phyloP scores from a whole-genome alignment of 352 stramenopile genomes.

The Pythium pyrilobum region DNA sequence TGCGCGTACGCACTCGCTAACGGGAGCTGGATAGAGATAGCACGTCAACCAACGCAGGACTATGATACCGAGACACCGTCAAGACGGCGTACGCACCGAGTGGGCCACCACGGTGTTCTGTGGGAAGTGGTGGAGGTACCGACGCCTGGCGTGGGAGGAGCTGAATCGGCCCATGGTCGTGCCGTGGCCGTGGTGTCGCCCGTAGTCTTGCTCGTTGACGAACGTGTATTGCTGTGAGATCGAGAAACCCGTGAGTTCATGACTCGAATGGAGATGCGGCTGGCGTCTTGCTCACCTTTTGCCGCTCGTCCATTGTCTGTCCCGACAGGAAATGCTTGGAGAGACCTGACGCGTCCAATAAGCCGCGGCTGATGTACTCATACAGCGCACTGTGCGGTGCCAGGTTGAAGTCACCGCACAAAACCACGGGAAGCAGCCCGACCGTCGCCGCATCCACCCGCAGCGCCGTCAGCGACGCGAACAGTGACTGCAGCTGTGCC shows the following conservation, averaged over 20 bases:
- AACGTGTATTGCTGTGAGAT: conserved; percentile 5
- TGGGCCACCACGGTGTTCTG: conserved; percentile 10
- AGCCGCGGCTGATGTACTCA: conserved; percentile 44
- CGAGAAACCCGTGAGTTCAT: no score
- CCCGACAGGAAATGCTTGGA: conserved; percentile 44
- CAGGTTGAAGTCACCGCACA: conserved; percentile 71
- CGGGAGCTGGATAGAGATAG: conserved; percentile 28
- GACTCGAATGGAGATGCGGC: no score
- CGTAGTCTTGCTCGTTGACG: conserved; percentile 14
- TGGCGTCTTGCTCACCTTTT: conserved; percentile 14
- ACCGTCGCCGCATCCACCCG: conserved; percentile 7
- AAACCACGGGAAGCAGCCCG: conserved; percentile 28
- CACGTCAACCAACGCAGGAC: no score
- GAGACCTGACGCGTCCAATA: conserved; percentile 36
- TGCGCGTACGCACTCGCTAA: conserved; percentile 66
- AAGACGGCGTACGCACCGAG: background rate
- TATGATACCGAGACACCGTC: background rate
- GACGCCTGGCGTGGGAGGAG: conserved; percentile 2
- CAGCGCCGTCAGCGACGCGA: conserved; percentile 22
- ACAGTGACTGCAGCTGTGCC: conserved; percentile 47
- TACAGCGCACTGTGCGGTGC: conserved; percentile 60
- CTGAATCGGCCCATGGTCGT: conserved; percentile 19
- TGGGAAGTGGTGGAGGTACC: conserved; percentile 20
- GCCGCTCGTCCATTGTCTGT: conserved; percentile 28
- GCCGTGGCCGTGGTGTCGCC: conserved; percentile 19